Conservation (phyloP, 2,329 filamentous ascomycete species). For the Simplicillium sp. region DNA sequence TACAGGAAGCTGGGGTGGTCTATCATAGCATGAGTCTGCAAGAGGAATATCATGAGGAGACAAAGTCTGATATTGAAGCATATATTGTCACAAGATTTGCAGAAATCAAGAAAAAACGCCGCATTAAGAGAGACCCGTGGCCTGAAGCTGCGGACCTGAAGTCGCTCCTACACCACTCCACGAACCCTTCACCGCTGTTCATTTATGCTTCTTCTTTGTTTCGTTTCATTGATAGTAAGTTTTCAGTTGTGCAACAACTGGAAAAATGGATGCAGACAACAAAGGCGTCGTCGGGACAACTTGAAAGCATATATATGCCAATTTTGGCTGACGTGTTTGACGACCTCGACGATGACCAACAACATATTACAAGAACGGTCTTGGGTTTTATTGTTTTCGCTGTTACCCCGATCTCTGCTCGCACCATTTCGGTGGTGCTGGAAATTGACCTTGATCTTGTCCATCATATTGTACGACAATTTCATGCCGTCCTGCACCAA, state of each 20-base stretch:
- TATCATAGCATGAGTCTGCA: slow-evolving; percentile 2
- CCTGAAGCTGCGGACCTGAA: not conserved
- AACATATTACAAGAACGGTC: not conserved
- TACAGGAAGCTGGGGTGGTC: not conserved
- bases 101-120: slow-evolving; percentile 1
- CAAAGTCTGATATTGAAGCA: slow-evolving; percentile 1
- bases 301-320: not conserved
- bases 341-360: not conserved
- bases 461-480: not conserved
- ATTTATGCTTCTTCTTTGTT: slow-evolving; percentile 5
- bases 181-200: slow-evolving; percentile 2
- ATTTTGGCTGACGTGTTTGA: not conserved
- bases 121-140: slow-evolving; percentile 1
- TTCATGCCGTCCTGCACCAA: not conserved
- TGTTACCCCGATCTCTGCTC: not conserved
- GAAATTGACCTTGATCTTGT: not conserved
- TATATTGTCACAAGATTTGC: slow-evolving; percentile 1
- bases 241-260: not conserved
- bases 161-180: not conserved
- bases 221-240: slow-evolving; percentile 1
- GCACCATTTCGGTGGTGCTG: not conserved
- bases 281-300: not conserved
- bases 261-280: not conserved
- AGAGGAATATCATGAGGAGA: slow-evolving; percentile 2
- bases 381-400: not conserved